phyloP scores from a whole-genome alignment of 306 rosid genomes.

The Lotus japonicus region DNA sequence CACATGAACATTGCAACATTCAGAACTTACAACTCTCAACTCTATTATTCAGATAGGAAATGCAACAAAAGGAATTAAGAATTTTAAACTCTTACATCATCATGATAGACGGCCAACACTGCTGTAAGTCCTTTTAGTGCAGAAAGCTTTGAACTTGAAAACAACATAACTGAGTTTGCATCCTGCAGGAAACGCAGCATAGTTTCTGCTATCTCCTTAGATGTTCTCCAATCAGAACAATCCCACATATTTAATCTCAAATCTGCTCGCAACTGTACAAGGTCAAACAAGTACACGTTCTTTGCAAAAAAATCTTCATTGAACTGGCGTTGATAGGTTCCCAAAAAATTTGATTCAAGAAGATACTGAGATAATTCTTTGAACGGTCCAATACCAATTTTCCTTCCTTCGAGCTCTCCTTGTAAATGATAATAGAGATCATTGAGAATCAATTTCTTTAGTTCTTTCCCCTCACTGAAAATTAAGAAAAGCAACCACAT shows the following conservation, averaged over 20 bases:
- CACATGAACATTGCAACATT: background rate
- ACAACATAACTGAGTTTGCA: conserved; percentile 56
- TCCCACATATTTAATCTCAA: conserved; percentile 80
- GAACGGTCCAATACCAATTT: conserved; percentile 69
- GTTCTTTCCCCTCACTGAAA: conserved; percentile 77
- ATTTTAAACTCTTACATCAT: conserved; percentile 57
- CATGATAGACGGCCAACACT: conserved; percentile 48
- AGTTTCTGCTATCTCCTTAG: conserved; percentile 63
- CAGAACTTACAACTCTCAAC: background rate
- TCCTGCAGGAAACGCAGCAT: conserved; percentile 63
- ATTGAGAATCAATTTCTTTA: conserved; percentile 60
- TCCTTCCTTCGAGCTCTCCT: conserved; percentile 94
- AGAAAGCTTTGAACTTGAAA: conserved; percentile 65
- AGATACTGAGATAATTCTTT: conserved; percentile 69
- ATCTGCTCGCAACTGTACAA: conserved; percentile 52
- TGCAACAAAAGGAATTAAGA: conserved; percentile 8
- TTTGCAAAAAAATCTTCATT: conserved; percentile 46
- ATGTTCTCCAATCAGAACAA: conserved; percentile 63
- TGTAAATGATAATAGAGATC: conserved; percentile 89
- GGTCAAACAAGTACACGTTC: conserved; percentile 60
- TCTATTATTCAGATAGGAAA: background rate
- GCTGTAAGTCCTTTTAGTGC: conserved; percentile 60
- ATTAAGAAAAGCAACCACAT: conserved; percentile 2
- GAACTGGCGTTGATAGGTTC: conserved; percentile 43
- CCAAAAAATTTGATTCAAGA: conserved; percentile 49